Evolutionary conservation across 1,139 yeast species (phyloP), one percentile per base, ranked within the genome.

Genomic region (Schwanniomyces etchellsii): DNA sequence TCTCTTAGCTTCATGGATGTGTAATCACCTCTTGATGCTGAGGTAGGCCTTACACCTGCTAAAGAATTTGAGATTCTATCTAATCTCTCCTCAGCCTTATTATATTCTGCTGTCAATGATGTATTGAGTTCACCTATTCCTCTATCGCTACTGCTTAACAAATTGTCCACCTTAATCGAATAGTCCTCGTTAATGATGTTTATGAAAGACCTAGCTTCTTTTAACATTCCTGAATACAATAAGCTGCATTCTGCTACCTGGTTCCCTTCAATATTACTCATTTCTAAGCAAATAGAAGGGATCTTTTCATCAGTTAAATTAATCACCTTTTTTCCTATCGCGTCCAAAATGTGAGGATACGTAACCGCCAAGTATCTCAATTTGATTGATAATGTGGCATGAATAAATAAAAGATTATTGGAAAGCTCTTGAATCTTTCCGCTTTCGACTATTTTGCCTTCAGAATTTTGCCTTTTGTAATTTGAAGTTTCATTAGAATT

Each of bases 51-150:
- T 36, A 45, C 47, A 6, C 55, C 51, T 35, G 59, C 58, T 12
- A 64, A 42, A 5, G 65, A 55, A 3, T 43, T 39, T 33, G 71
- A 70, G 30, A 80, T 57, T 28, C 67, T 69, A 36, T 82, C 94
- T 16, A 80, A 60, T 30, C 77, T 68, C 48, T 84, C 94, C 30
- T 73, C 73, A n/a, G 83, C 61, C 38, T 77, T 74, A 34, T 94
- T 64, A 25, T 84, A 60, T 44, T 83, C 85, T 32, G 85, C 57
- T 18, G 88, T 75, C 31, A 85, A 59, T 1, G 93, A 81, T 0
- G 96, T 86, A 52, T 81, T 84, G 37, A 86, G 81, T 47, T 84
- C 95, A 40, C 91, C 83, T 35, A 82, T 73, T 14, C 84, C 71
- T 38, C 94, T 64, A 52, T 86, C 95, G 33, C 89, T 77, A 27